These are phyloP conservation scores for Oleoguttula mirabilis DNA, from an alignment of 495 filamentous ascomycete species.

Conservation along the genomic window DNA sequence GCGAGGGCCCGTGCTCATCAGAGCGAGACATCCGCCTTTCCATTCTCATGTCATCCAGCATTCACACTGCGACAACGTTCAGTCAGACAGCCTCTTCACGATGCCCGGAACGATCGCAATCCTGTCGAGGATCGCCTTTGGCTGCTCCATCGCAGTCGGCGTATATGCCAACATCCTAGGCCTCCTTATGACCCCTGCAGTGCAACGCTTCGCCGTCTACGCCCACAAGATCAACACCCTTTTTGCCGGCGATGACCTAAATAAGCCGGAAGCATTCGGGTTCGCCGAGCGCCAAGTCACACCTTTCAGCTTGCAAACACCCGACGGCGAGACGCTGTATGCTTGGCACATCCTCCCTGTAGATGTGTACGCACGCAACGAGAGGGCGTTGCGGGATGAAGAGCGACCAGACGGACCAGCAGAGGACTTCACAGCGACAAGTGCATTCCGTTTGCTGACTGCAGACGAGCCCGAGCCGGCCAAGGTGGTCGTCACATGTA, in stretches of 20 bases:
- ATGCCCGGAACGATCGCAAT: too few species aligned
- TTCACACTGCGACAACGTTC: too few species aligned
- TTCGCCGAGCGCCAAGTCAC: conserved; percentile 47
- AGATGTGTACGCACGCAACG: conserved; percentile 28
- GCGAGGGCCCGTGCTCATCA: too few species aligned
- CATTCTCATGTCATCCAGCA: too few species aligned
- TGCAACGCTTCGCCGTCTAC: conserved; percentile 61
- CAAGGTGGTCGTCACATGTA: conserved; percentile 30
- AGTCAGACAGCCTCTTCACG: too few species aligned
- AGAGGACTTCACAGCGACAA: conserved; percentile 24
- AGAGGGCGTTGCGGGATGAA: conserved; percentile 21
- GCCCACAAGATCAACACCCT: conserved; percentile 58
- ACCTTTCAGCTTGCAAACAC: conserved; percentile 28
- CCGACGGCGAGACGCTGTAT: conserved; percentile 29
- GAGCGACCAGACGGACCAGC: conserved; percentile 2
- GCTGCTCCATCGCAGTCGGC: conserved; percentile 4
- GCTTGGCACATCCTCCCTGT: conserved; percentile 33
- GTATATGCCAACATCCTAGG: conserved; percentile 14
- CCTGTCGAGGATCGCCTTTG: conserved; percentile 1
- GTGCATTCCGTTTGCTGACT: conserved; percentile 24
- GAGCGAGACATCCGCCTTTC: too few species aligned
- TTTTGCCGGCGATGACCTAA: conserved; percentile 51
- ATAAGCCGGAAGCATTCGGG: conserved; percentile 64
- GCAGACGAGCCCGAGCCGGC: conserved; percentile 21
- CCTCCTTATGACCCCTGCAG: conserved; percentile 32